These are phyloP conservation scores for Phoma sp. DNA, from an alignment of 2,329 filamentous ascomycete species.

Conservation along the genomic window DNA sequence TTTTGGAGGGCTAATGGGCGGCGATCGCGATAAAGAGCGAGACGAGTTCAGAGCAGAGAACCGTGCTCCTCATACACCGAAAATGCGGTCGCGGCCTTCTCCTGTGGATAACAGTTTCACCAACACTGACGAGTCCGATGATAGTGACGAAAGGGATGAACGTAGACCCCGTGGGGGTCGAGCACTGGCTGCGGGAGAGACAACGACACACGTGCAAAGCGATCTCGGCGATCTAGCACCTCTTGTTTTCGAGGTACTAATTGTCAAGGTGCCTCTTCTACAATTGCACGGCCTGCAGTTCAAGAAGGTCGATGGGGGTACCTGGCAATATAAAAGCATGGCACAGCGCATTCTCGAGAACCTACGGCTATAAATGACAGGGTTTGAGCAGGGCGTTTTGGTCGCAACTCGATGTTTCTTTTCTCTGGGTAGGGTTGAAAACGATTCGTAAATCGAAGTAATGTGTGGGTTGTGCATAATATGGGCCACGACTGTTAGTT, in stretches of 20 bases:
- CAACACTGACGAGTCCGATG: conserved; percentile 85
- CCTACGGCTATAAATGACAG: conserved; percentile 67
- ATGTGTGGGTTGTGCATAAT: conserved; percentile 9
- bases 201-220: conserved; percentile 87
- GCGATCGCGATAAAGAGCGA: conserved; percentile 64
- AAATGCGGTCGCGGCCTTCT: conserved; percentile 52
- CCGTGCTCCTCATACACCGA: conserved; percentile 57
- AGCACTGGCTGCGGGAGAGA: conserved; percentile 73
- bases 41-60: conserved; percentile 73
- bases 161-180: conserved; percentile 42
- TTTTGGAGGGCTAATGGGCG: conserved; percentile 72
- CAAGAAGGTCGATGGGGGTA: conserved; percentile 93
- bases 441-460: conserved; percentile 1
- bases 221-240: conserved; percentile 85
- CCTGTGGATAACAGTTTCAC: conserved; percentile 75
- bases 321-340: conserved; percentile 99
- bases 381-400: conserved; percentile 10
- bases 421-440: conserved; percentile 1
- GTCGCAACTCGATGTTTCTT: neutral
- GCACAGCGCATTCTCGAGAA: conserved; percentile 92
- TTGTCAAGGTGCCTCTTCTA: conserved; percentile 94
- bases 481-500: neutral
- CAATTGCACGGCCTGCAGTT: conserved; percentile 96
- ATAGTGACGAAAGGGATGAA: conserved; percentile 64
- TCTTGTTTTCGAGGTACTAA: conserved; percentile 91